phyloP scores from a whole-genome alignment of 1,284 basidiomycete species.

The Moesziomyces parantarcticus region DNA sequence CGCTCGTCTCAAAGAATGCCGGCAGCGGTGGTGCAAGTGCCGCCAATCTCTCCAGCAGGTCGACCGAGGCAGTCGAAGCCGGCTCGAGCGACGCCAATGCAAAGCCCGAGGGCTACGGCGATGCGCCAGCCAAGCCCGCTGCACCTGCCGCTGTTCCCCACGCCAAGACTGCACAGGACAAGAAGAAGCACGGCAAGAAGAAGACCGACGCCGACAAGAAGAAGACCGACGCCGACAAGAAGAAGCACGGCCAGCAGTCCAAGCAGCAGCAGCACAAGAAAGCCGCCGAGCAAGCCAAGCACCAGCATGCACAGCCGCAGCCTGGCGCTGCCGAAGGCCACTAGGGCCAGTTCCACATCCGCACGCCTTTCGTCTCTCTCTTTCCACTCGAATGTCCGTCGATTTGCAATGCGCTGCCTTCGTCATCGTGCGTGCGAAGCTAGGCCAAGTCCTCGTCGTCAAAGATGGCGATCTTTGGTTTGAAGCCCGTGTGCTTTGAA shows the following conservation, averaged over 20 bases:
- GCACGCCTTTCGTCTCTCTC: neutral
- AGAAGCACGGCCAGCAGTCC: neutral
- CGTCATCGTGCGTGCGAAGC: neutral
- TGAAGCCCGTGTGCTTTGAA: slow-evolving; percentile 72
- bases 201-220: neutral
- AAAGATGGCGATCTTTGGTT: slow-evolving; percentile 80
- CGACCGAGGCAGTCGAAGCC: too few relatives aligned
- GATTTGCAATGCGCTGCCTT: neutral
- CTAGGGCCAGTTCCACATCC: neutral
- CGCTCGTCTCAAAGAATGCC: slow-evolving; percentile 6
- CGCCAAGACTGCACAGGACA: neutral
- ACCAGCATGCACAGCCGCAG: neutral
- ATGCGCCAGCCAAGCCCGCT: too few relatives aligned
- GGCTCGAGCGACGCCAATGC: too few relatives aligned
- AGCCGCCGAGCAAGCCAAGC: neutral
- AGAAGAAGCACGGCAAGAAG: neutral
- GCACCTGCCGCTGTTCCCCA: too few relatives aligned
- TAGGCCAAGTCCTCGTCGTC: slow-evolving; percentile 73
- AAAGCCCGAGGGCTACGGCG: too few relatives aligned
- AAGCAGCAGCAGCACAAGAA: neutral
- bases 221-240: neutral
- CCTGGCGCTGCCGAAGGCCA: neutral
- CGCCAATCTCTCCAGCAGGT: neutral
- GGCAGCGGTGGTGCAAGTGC: slow-evolving; percentile 1
- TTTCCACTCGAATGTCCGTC: too few relatives aligned